These are phyloP conservation scores for Candida incommunis DNA, from an alignment of 805 yeast species.

Conservation along the genomic window DNA sequence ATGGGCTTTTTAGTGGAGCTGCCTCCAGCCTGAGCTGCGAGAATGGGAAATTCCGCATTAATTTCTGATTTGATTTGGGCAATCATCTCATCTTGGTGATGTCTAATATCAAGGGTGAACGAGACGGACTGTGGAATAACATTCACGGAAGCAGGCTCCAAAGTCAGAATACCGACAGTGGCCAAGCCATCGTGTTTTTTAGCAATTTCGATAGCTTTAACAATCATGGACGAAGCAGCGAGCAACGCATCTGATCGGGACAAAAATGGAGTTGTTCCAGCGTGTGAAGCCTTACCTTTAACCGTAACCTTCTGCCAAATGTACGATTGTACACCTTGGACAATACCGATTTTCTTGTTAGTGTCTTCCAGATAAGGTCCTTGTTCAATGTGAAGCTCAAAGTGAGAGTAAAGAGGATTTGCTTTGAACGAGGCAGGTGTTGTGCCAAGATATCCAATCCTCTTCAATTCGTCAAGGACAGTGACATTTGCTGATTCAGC, in stretches of 20 bases:
- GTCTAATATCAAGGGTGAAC: slow-evolving; percentile 50
- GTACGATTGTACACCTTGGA: slow-evolving; percentile 52
- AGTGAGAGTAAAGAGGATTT: slow-evolving; percentile 52
- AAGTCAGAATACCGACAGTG: slow-evolving; percentile 42
- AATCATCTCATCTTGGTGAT: slow-evolving; percentile 32
- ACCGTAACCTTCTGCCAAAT: slow-evolving; percentile 46
- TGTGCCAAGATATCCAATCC: slow-evolving; percentile 51
- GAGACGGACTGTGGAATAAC: slow-evolving; percentile 50
- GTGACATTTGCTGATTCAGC: too few species aligned
- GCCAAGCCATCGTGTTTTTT: slow-evolving; percentile 36
- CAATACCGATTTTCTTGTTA: slow-evolving; percentile 46
- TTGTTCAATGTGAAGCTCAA: slow-evolving; percentile 65
- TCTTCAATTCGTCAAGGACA: slow-evolving; percentile 38
- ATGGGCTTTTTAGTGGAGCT: slow-evolving; percentile 18
- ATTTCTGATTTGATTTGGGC: slow-evolving; percentile 25
- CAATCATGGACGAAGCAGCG: slow-evolving; percentile 43
- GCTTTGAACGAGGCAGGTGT: slow-evolving; percentile 31
- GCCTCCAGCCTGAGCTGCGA: slow-evolving; percentile 22
- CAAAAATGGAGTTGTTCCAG: slow-evolving; percentile 59
- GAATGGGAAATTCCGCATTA: slow-evolving; percentile 23
- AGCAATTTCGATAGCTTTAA: slow-evolving; percentile 42
- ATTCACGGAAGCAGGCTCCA: slow-evolving; percentile 49
- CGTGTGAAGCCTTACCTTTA: slow-evolving; percentile 52
- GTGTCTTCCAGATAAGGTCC: slow-evolving; percentile 55
- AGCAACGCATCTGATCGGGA: slow-evolving; percentile 48